A percentile compares a stretch with the other conserved stretches of the same genome.
Evolutionary conservation across 805 yeast genomes (phyloP).

Genomic region (Ascoidea asiatica): DNA sequence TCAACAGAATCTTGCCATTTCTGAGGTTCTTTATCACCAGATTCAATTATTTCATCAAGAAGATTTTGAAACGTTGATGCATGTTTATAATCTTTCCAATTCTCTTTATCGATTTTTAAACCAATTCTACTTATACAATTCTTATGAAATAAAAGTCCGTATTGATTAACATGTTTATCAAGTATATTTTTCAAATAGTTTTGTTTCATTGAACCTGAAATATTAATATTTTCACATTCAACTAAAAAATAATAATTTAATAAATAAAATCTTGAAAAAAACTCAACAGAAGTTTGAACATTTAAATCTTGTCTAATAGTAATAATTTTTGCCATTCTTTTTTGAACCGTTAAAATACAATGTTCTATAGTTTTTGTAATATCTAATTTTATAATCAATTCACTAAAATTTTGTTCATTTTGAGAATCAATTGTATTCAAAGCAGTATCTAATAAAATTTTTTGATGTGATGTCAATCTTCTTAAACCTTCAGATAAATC

Average conservation of each 20-base stretch:
- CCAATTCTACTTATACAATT: slow-evolving; percentile 32
- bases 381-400: slow-evolving; percentile 45
- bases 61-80: slow-evolving; percentile 30
- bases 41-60: slow-evolving; percentile 35
- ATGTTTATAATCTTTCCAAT: slow-evolving; percentile 69
- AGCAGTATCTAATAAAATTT: slow-evolving; percentile 60
- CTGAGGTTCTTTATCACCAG: slow-evolving; percentile 31
- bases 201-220: slow-evolving; percentile 46
- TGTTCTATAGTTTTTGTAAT: slow-evolving; percentile 50
- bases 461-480: slow-evolving; percentile 67
- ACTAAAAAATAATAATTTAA: slow-evolving; percentile 55
- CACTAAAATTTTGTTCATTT: slow-evolving; percentile 14
- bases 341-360: slow-evolving; percentile 60
- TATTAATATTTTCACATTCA: slow-evolving; percentile 61
- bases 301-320: slow-evolving; percentile 59
- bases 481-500: slow-evolving; percentile 60
- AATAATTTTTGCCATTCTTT: slow-evolving; percentile 64
- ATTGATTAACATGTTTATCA: slow-evolving; percentile 51
- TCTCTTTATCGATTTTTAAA: slow-evolving; percentile 45
- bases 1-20: slow-evolving; percentile 31
- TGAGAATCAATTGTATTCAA: slow-evolving; percentile 25
- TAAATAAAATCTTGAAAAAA: slow-evolving; percentile 54
- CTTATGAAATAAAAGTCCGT: slow-evolving; percentile 40
- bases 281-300: slow-evolving; percentile 23
- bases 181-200: slow-evolving; percentile 55